A percentile compares a stretch with the other conserved stretches of the same genome.
phyloP scores from a whole-genome alignment of 2,329 filamentous ascomycete species.

The Lasiodiplodia citricola region DNA sequence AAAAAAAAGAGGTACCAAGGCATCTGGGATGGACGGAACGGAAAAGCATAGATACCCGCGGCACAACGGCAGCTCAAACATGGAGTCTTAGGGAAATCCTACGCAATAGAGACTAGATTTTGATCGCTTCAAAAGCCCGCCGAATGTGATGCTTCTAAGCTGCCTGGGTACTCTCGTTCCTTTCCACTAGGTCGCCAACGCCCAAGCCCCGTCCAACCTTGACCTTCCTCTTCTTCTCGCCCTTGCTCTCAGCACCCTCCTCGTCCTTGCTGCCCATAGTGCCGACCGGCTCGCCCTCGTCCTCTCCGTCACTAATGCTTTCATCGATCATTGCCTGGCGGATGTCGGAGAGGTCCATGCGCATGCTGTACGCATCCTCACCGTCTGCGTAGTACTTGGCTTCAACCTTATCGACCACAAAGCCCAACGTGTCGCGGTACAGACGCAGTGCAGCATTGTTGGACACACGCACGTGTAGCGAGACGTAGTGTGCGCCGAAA shows the following conservation, averaged over 20 bases:
- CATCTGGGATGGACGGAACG: background rate
- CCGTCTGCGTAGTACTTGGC: constrained; percentile 95
- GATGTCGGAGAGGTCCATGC: constrained; percentile 73
- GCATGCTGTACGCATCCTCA: constrained; percentile 95
- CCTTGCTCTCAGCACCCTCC: constrained; percentile 49
- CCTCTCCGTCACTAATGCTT: constrained; percentile 47
- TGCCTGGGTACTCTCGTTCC: constrained; percentile 58
- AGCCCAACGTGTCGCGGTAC: constrained; percentile 90
- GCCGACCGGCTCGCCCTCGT: constrained; percentile 43
- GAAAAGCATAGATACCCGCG: constrained; percentile 4
- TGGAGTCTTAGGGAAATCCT: background rate
- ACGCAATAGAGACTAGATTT: background rate
- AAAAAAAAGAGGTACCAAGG: background rate
- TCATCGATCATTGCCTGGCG: constrained; percentile 58
- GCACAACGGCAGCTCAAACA: background rate
- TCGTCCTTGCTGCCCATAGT: constrained; percentile 39
- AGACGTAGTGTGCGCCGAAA: constrained; percentile 89
- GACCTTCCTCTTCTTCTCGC: constrained; percentile 66
- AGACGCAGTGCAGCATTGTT: constrained; percentile 90
- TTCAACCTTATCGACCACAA: constrained; percentile 85
- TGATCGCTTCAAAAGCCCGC: background rate
- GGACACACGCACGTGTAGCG: constrained; percentile 91
- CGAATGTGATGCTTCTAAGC: background rate
- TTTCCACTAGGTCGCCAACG: constrained; percentile 76
- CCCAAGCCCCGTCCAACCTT: constrained; percentile 82